phyloP scores from a whole-genome alignment of 2,329 filamentous ascomycete species.

The Diaporthe citri region DNA sequence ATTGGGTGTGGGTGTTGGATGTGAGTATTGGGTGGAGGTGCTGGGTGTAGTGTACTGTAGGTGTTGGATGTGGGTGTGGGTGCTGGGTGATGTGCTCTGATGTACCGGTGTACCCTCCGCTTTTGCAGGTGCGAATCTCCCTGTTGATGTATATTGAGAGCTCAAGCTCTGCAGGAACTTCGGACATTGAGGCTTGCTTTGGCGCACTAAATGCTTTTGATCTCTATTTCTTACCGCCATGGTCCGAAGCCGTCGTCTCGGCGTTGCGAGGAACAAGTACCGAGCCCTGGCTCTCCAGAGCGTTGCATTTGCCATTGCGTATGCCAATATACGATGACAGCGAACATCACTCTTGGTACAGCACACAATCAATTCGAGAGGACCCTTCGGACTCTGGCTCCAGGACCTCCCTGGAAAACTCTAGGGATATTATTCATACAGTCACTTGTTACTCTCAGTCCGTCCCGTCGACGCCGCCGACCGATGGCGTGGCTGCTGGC shows the following conservation, averaged over 20 bases:
- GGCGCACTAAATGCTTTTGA: neutral
- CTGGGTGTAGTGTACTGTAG: too few relatives aligned
- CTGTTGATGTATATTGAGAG: too few relatives aligned
- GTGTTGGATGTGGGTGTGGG: too few relatives aligned
- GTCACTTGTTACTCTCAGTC: neutral
- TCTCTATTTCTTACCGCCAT: neutral
- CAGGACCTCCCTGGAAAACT: neutral
- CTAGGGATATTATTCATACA: neutral
- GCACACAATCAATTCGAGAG: neutral
- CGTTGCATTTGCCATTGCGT: conserved; percentile 9
- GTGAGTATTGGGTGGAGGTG: too few relatives aligned
- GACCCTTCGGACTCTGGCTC: neutral
- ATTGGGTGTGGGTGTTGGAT: too few relatives aligned
- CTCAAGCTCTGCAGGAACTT: conserved; percentile 10
- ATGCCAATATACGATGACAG: conserved; percentile 11
- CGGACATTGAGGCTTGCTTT: neutral
- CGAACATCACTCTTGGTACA: neutral
- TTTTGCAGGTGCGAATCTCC: too few relatives aligned
- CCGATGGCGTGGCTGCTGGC: neutral
- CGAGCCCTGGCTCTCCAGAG: neutral
- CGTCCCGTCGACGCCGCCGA: conserved; percentile 3
- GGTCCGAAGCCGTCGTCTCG: neutral
- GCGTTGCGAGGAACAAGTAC: neutral
- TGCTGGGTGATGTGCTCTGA: too few relatives aligned
- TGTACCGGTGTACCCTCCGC: too few relatives aligned